Conservation (phyloP, 495 filamentous ascomycete species). For the Ramalina peruviana region DNA sequence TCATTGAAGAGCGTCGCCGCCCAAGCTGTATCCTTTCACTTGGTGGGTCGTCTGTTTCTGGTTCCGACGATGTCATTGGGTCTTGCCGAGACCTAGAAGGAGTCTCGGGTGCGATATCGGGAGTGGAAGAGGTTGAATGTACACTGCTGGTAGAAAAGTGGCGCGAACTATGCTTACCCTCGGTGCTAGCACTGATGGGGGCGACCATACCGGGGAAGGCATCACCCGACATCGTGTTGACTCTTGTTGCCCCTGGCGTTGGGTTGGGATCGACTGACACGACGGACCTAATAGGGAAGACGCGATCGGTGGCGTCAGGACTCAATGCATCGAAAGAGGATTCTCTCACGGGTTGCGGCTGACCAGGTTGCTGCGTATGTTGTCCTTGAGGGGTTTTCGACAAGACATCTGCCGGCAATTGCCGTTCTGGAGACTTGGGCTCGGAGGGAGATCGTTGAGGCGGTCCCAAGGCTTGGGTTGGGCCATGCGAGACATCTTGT, state of each 20-base stretch:
- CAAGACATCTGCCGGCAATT: not conserved
- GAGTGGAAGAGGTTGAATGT: not conserved
- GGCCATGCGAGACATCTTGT: too few species aligned
- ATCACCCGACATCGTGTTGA: constrained; percentile 6
- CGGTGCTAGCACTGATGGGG: constrained; percentile 8
- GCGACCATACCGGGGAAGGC: constrained; percentile 14
- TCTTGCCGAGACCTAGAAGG: not conserved
- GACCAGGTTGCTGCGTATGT: constrained; percentile 20
- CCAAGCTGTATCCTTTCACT: not conserved
- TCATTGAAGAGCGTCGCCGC: not conserved
- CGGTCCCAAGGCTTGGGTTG: not conserved
- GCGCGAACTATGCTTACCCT: not conserved
- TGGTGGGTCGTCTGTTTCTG: not conserved
- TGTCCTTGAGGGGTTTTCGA: not conserved
- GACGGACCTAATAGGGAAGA: constrained; percentile 75
- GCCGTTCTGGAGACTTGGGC: not conserved
- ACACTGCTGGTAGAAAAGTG: constrained; percentile 7
- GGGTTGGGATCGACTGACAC: constrained; percentile 52
- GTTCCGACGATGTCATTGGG: not conserved
- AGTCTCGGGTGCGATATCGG: not conserved
- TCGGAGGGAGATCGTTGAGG: constrained; percentile 4
- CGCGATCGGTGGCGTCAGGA: constrained; percentile 42
- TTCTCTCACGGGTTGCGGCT: constrained; percentile 17
- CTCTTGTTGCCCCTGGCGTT: constrained; percentile 5
- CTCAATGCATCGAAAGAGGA: constrained; percentile 23